Percentiles rank a stretch among this genome's conserved stretches.
These are phyloP conservation scores for Ophiocordyceps camponoti-rufipedis DNA, from an alignment of 2,329 filamentous ascomycete genomes.

Conservation along the genomic window DNA sequence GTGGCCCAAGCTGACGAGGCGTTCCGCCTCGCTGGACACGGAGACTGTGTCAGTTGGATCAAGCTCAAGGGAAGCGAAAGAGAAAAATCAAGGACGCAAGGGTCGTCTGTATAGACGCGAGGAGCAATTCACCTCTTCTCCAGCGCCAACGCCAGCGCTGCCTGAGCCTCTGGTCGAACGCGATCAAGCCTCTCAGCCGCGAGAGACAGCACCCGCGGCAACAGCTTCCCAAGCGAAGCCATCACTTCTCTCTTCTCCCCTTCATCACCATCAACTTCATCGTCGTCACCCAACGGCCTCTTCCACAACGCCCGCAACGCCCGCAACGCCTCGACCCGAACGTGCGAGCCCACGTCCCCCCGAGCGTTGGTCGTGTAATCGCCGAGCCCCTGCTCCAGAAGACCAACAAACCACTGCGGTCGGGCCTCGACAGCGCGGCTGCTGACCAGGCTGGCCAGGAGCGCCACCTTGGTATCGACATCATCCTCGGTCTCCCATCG, in stretches of 20 bases:
- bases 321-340: constrained; percentile 63
- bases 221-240: constrained; percentile 18
- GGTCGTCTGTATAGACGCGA: too few species aligned
- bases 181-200: constrained; percentile 82
- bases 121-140: constrained; percentile 19
- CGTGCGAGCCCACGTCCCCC: constrained; percentile 78
- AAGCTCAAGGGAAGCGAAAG: too few species aligned
- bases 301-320: constrained; percentile 44
- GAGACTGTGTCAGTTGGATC: too few species aligned
- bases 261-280: too few species aligned
- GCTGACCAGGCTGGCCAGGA: constrained; percentile 34
- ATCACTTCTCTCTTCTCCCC: too few species aligned
- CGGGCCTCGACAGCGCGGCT: constrained; percentile 25
- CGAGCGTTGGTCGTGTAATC: constrained; percentile 84
- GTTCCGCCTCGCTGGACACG: constrained; percentile 13
- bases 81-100: too few species aligned
- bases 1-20: constrained; percentile 23
- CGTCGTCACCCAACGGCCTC: too few species aligned
- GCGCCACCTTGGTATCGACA: constrained; percentile 33
- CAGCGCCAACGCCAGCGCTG: constrained; percentile 28
- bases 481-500: constrained; percentile 33
- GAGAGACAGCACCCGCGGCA: constrained; percentile 42
- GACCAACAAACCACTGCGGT: constrained; percentile 19
- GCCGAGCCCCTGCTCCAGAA: constrained; percentile 45
- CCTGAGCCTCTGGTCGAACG: constrained; percentile 51